phyloP scores from a whole-genome alignment of 768 basidiomycete species.

The Trametes elegans region DNA sequence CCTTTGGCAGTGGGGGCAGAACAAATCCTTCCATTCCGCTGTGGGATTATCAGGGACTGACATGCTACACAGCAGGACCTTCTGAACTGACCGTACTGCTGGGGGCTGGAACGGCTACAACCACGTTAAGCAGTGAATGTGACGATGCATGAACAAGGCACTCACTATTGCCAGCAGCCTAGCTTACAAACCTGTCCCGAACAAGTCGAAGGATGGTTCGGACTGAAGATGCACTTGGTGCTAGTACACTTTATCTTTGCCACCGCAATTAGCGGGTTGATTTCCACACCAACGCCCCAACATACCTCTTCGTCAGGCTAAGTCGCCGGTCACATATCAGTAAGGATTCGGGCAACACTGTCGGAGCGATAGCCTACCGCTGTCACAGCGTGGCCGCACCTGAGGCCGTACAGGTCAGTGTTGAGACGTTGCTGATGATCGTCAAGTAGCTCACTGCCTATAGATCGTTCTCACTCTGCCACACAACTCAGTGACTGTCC shows the following conservation, averaged over 20 bases:
- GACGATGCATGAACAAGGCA: not conserved
- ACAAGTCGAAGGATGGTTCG: slow-evolving; percentile 46
- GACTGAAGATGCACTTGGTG: slow-evolving; percentile 52
- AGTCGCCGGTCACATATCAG: not conserved
- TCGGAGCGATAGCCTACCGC: slow-evolving; percentile 34
- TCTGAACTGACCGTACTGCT: slow-evolving; percentile 53
- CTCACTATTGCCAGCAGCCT: slow-evolving; percentile 50
- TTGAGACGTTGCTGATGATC: not conserved
- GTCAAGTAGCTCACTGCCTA: slow-evolving; percentile 7
- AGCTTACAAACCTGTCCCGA: slow-evolving; percentile 41
- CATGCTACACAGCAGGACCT: not conserved
- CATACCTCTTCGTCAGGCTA: slow-evolving; percentile 40
- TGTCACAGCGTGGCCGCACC: slow-evolving; percentile 47
- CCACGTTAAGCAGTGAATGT: slow-evolving; percentile 6
- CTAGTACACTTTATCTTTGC: slow-evolving; percentile 47
- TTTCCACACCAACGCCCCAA: not conserved
- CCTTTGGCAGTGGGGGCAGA: slow-evolving; percentile 50
- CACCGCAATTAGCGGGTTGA: not conserved
- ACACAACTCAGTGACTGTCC: not conserved
- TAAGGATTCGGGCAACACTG: not conserved
- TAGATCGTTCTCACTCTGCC: slow-evolving; percentile 47
- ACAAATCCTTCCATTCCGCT: slow-evolving; percentile 60
- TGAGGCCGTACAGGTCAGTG: slow-evolving; percentile 16
- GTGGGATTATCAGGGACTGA: slow-evolving; percentile 16
- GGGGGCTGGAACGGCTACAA: slow-evolving; percentile 30